phyloP scores from a whole-genome alignment of 805 yeast genomes.

The Teunomyces barrocoloradensis region DNA sequence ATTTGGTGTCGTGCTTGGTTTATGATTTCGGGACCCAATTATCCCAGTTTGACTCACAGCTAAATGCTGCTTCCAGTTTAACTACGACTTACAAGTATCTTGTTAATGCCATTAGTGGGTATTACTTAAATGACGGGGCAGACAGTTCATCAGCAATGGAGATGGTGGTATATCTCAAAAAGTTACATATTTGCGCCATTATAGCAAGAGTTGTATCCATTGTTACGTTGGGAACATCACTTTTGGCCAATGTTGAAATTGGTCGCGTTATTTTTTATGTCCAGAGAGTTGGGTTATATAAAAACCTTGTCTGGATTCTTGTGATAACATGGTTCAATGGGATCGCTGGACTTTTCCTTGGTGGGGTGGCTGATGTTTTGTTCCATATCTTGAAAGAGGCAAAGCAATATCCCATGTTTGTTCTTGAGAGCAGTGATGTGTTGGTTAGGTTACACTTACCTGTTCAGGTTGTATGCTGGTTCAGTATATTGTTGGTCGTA shows the following conservation, averaged over 20 bases:
- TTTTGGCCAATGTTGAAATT: neutral
- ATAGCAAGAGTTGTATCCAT: neutral
- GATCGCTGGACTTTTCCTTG: neutral
- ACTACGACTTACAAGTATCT: conserved; percentile 6
- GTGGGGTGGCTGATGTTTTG: neutral
- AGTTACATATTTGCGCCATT: neutral
- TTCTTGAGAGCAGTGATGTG: neutral
- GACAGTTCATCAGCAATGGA: neutral
- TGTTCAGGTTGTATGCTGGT: neutral
- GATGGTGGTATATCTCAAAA: neutral
- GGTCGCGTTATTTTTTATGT: neutral
- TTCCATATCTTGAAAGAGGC: neutral
- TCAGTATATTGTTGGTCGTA: neutral
- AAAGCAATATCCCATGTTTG: neutral
- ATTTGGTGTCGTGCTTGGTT: conserved; percentile 45
- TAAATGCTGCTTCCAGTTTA: conserved; percentile 11
- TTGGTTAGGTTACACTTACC: neutral
- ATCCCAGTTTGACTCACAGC: conserved; percentile 32
- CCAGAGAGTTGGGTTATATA: neutral
- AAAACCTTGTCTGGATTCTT: neutral
- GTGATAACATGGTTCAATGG: neutral
- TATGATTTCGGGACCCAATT: conserved; percentile 51
- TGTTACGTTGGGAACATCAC: neutral
- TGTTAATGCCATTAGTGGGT: neutral
- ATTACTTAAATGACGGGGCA: neutral